phyloP scores from a whole-genome alignment of 352 stramenopile genomes.

The Globisporangium megalacanthum region DNA sequence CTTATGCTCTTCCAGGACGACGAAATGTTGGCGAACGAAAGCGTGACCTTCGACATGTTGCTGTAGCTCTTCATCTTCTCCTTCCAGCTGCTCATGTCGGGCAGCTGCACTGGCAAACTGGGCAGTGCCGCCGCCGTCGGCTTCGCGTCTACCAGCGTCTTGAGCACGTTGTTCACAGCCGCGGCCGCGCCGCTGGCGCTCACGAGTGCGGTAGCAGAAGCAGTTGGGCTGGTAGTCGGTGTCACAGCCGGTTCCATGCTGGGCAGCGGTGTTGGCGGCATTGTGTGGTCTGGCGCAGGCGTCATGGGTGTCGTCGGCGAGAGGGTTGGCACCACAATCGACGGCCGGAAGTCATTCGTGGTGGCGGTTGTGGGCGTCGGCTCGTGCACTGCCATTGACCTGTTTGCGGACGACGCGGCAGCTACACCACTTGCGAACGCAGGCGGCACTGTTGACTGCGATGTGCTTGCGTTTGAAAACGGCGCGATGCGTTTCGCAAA shows the following conservation, averaged over 20 bases:
- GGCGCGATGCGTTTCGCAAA: constrained; percentile 15
- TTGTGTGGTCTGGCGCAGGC: constrained; percentile 25
- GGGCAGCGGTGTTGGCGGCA: constrained; percentile 18
- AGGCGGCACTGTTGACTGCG: constrained; percentile 2
- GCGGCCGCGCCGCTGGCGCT: constrained; percentile 8
- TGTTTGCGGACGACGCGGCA: neutral
- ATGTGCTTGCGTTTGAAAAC: constrained; percentile 1
- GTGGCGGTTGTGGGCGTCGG: neutral
- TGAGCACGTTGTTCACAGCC: constrained; percentile 29
- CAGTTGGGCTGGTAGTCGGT: neutral
- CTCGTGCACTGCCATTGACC: neutral
- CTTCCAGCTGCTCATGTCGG: constrained; percentile 39
- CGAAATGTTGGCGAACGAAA: constrained; percentile 37
- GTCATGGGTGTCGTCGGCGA: constrained; percentile 32
- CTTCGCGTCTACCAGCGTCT: constrained; percentile 25
- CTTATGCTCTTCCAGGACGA: constrained; percentile 43
- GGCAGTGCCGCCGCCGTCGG: constrained; percentile 19
- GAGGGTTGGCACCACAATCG: constrained; percentile 5
- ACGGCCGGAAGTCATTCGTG: constrained; percentile 7
- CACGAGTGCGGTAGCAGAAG: neutral
- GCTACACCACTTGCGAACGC: neutral
- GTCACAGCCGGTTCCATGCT: constrained; percentile 13
- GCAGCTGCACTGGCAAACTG: constrained; percentile 18
- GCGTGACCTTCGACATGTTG: constrained; percentile 20
- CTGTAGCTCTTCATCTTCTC: constrained; percentile 39